Base-by-base conservation (phyloP, 257 asterid genomes). In the Leonotis leonurus region DNA sequence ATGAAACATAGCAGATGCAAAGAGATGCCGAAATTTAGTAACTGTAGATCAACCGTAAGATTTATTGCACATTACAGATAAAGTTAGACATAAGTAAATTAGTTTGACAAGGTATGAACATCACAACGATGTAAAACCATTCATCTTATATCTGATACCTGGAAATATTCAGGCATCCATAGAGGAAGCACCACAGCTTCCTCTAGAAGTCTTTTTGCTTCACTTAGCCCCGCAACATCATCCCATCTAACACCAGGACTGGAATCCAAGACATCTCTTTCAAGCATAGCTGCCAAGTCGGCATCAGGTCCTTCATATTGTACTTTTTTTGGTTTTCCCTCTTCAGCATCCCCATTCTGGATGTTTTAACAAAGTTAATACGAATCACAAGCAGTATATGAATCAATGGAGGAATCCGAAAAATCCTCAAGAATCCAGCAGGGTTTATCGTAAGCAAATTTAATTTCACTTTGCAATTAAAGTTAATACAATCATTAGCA, bases 91-190 rank as follows among this genome's bases (percentile, higher is more conserved):
- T 52, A 35, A 32, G n/a, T n/a, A 33, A 48, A 68, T 51, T 51
- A 46, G 33, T 41, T 20, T 32, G 21, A 52, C 17, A 24, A 51
- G 60, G 16, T 55, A 7, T 20, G 16, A 55, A 49, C 46, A 60
- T 13, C 10, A 65, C 13, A 55, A 40, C n/a, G 6, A 25, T 51
- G 45, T 16, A 51, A 13, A 60, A 65, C 26, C 50, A 56, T 49
- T 70, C 69, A 46, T 33, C 58, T 60, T 50, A 60, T 70, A 55
- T 50, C 69, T 3, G 64, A 64, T 79, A 92, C 99, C 99, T 93
- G 97, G 77, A 93, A 93, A 77, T 93, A 93, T 71, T 93, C 99
- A 33, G 99, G 99, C 99, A 93, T 93, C 97, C 94, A 93, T 16
- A 93, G 67, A 13, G 99, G 99, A 72, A 93, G 99, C 71, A 93